Base-by-base conservation (phyloP, 768 basidiomycete species). In the Lactarius sp. region DNA sequence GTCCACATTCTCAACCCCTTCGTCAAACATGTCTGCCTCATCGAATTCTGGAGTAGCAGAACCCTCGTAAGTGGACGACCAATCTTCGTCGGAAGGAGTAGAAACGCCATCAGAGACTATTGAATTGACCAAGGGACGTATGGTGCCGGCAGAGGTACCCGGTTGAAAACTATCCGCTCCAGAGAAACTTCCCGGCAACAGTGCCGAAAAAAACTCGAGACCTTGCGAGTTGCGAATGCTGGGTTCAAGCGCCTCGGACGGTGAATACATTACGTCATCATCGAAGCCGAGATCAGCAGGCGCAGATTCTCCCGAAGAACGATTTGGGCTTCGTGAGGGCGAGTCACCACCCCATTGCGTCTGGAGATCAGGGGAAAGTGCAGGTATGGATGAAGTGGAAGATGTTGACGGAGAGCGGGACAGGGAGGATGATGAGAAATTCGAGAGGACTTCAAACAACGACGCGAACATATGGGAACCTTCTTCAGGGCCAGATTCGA, bases 131-230 rank as follows among this genome's bases (percentile, higher is more conserved):
- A 72, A 69, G 41, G 72, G 72, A 22, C 79, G 73, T 59, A 80
- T 76, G 31, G 79, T 81, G 49, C 75, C 80, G 33, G 74, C 75
- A 36, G 82, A 80, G 14, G 79, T 78, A n/a, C 78, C 76, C n/a
- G 80, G 76, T 63, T 79, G 71, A 51, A 77, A 73, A 31, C 69
- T 70, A 22, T 74, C 69, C 27, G 56, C 68, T 7, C 70, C 64
- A 2, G 62, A 56, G 33, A 62, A 54, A 6, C 54, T 39, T 34
- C 59, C 52, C 22, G 61, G 64, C 56, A 64, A 27, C 27, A 27
- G 27, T 27, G 27, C 54, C 12, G 65, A 49, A 36, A 65, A 52
- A 34, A 44, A 62, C 52, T 66, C 62, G 33, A 55, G 37, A 22
- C 57, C 42, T 18, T 66, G 61, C 12, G 61, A 57, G 49, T 65